A percentile compares a stretch with the other conserved stretches of the same genome.
phyloP scores from a whole-genome alignment of 2,329 filamentous ascomycete species.

The Dothideomycetes sp. region DNA sequence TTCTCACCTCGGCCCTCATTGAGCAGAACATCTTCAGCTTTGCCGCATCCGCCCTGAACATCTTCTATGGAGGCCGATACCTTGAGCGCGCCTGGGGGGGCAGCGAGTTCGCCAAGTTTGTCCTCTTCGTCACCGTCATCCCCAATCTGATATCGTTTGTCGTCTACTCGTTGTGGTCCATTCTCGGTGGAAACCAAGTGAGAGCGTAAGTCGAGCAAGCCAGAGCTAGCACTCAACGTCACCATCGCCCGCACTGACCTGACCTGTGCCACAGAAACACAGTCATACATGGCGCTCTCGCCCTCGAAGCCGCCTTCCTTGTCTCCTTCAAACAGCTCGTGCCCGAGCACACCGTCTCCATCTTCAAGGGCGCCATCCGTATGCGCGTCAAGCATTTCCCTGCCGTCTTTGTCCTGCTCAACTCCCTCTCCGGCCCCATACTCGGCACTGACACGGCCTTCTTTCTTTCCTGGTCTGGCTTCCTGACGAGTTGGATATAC shows the following conservation, averaged over 20 bases:
- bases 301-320: conserved; percentile 85
- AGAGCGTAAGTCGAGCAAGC: conserved; percentile 7
- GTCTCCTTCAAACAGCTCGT: conserved; percentile 97
- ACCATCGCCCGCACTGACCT: neutral
- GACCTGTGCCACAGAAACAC: conserved; percentile 53
- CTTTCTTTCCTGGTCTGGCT: conserved; percentile 68
- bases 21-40: conserved; percentile 90
- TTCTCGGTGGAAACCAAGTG: conserved; percentile 48
- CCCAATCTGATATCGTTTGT: conserved; percentile 70
- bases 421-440: conserved; percentile 53
- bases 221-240: neutral
- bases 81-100: conserved; percentile 94
- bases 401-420: conserved; percentile 63
- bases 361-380: conserved; percentile 80
- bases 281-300: conserved; percentile 77
- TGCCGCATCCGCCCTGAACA: conserved; percentile 60
- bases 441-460: conserved; percentile 65
- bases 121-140: conserved; percentile 63
- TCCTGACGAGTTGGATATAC: conserved; percentile 87
- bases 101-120: conserved; percentile 81
- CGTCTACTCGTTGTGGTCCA: conserved; percentile 62
- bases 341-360: conserved; percentile 89
- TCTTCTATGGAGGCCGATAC: conserved; percentile 90
- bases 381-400: conserved; percentile 77
- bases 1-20: conserved; percentile 73